Conservation (phyloP, 2,329 filamentous ascomycete genomes). For the Ceratocystis lukuohia region DNA sequence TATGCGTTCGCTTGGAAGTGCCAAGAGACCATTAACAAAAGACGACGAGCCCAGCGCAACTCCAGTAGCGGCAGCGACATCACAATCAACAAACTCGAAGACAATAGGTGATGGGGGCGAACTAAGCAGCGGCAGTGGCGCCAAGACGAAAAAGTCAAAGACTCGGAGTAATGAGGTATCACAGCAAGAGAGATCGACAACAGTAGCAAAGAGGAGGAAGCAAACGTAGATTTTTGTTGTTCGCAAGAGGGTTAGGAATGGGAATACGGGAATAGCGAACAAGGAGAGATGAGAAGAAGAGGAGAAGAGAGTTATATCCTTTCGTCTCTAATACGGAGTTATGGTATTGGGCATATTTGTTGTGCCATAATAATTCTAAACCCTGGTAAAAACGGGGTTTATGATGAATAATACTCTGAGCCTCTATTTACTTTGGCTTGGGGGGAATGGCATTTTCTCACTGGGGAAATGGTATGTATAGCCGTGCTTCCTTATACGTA, state of each 20-base stretch:
- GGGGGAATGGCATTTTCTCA: too few species aligned
- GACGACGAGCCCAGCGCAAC: neutral
- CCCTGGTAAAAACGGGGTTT: too few species aligned
- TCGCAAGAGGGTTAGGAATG: neutral
- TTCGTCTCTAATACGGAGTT: too few species aligned
- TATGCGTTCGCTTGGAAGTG: conserved; percentile 32
- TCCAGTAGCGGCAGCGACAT: neutral
- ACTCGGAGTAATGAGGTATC: neutral
- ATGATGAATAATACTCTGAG: too few species aligned
- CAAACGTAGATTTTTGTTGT: neutral
- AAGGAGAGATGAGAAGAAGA: too few species aligned
- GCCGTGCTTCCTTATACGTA: too few species aligned
- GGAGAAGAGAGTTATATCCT: too few species aligned
- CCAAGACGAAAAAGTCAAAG: conserved; percentile 16
- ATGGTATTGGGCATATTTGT: too few species aligned
- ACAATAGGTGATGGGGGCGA: conserved; percentile 7
- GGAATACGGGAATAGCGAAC: neutral
- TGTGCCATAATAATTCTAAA: too few species aligned
- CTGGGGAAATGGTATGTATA: too few species aligned
- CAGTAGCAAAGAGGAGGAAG: neutral
- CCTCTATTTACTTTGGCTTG: too few species aligned
- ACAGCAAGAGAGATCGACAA: neutral
- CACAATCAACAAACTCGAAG: neutral
- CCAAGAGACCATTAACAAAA: conserved; percentile 26
- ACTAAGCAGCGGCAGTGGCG: neutral